Conservation (phyloP, 2,329 filamentous ascomycete genomes). For the Alternaria brassicicola region DNA sequence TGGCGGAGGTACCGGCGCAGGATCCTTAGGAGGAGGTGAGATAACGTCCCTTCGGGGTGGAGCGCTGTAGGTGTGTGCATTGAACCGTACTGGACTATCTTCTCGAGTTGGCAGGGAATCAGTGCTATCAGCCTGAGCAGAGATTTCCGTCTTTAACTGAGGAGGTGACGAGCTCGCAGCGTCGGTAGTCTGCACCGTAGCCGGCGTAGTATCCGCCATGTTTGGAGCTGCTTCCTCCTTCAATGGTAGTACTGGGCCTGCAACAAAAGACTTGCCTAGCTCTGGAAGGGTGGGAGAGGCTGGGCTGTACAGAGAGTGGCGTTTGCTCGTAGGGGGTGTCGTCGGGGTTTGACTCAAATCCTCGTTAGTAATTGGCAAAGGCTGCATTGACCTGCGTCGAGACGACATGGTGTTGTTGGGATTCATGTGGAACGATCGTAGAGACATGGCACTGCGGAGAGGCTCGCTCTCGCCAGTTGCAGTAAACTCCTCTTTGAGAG, state of each 20-base stretch:
- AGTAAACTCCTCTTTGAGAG: conserved; percentile 36
- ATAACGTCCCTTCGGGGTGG: conserved; percentile 34
- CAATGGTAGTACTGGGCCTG: neutral
- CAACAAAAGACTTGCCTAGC: conserved; percentile 10
- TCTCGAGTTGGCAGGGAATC: conserved; percentile 17
- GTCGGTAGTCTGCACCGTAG: conserved; percentile 9
- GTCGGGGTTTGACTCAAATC: conserved; percentile 32
- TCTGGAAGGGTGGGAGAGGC: conserved; percentile 31
- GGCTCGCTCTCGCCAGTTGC: conserved; percentile 34
- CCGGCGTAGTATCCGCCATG: conserved; percentile 5
- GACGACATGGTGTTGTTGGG: conserved; percentile 37
- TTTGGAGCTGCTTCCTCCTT: neutral
- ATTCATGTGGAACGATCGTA: conserved; percentile 49
- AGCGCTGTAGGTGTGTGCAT: conserved; percentile 31
- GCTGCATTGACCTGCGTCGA: conserved; percentile 49
- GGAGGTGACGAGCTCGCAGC: conserved; percentile 9
- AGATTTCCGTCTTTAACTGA: neutral
- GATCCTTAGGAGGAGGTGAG: conserved; percentile 39
- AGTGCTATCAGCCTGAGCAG: neutral
- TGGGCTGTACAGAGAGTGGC: conserved; percentile 41
- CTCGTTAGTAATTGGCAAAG: conserved; percentile 46
- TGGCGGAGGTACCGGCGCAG: conserved; percentile 33
- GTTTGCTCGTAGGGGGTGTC: conserved; percentile 25
- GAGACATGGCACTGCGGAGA: conserved; percentile 42
- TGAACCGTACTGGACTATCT: conserved; percentile 32